Evolutionary conservation across 345 rosid species (phyloP).

Genomic region (Lepidium sativum): DNA sequence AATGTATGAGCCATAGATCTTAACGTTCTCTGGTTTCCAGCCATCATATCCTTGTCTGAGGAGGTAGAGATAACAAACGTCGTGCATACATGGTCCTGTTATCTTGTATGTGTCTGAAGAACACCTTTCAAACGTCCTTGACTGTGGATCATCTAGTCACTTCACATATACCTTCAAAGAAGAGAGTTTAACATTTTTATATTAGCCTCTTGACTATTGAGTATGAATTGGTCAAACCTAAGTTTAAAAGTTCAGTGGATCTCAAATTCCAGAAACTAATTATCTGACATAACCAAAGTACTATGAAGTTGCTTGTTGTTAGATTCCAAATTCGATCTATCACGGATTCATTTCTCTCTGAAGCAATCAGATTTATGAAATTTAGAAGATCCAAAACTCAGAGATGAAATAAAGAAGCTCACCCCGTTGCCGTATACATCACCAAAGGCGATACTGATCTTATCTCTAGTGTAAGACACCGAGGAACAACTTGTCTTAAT

Average conservation of each 20-base stretch:
- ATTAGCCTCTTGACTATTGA: no score
- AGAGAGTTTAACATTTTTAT: neutral
- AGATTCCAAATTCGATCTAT: neutral
- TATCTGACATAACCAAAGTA: neutral
- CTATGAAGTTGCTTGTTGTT: neutral
- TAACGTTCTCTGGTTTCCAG: slow-evolving; percentile 56
- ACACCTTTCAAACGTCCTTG: slow-evolving; percentile 48
- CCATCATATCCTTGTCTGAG: slow-evolving; percentile 56
- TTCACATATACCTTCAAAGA: slow-evolving; percentile 40
- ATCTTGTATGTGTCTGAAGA: slow-evolving; percentile 50
- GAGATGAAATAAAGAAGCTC: neutral
- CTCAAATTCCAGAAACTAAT: neutral
- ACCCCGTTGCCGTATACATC: slow-evolving; percentile 71
- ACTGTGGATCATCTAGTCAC: slow-evolving; percentile 44
- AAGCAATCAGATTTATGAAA: neutral
- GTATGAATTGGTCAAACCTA: neutral
- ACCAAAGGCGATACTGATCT: slow-evolving; percentile 60
- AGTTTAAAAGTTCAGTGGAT: neutral
- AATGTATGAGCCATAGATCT: slow-evolving; percentile 38
- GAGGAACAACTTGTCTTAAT: slow-evolving; percentile 69
- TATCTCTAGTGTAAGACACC: slow-evolving; percentile 42
- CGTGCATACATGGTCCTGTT: slow-evolving; percentile 50
- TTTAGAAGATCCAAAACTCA: neutral
- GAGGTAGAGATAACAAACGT: slow-evolving; percentile 50
- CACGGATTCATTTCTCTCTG: neutral